Base-by-base conservation (phyloP, 768 basidiomycete species). In the Leccinum arenicola region DNA sequence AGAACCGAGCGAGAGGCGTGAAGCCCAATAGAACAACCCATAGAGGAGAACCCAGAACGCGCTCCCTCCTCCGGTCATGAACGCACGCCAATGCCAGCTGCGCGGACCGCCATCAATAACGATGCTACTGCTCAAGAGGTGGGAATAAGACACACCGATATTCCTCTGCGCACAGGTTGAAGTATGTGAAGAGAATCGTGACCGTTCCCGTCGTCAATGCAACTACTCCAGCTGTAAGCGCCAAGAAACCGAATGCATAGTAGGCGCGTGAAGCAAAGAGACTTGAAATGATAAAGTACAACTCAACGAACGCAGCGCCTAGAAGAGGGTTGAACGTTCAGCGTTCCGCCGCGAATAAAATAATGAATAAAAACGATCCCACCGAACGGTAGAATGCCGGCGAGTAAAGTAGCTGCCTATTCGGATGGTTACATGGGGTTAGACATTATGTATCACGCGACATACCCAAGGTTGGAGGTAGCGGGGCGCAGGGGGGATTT, bases 11-110 rank as follows among this genome's bases (percentile, higher is more conserved):
- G 86, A 90, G n/a, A 98, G 82, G 21, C 93, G 85, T 1, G 93
- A 88, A 23, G 80, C 83, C 91, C 90, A 93, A 69, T 93, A 94
- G 75, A 93, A 93, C 10, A 94, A 67, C 3, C 94, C 95, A 69
- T 97, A 98, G 11, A 82, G 81, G 54, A 95, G 75, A 25, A 98
- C 76, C 95, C 95, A 98, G 72, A 95, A 84, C 3, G 94, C 89
- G 61, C 89, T 92, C 23, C 95, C 93, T 9, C 94, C 96, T 36
- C 96, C 96, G 31, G 86, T 89, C 61, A 95, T 66, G 81, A 98
- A 97, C 5, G 93, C 83, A 49, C 93, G 85, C 96, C 96, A 98
- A 59, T 98, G 95, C 95, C 95, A 98, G 59, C 93, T 91, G n/a
- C 21, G 10, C 2, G 57, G 48, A 48, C 17, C 40, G 17, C 48